phyloP scores from a whole-genome alignment of 2,329 filamentous ascomycete species.

The Aureobasidium sp. region DNA sequence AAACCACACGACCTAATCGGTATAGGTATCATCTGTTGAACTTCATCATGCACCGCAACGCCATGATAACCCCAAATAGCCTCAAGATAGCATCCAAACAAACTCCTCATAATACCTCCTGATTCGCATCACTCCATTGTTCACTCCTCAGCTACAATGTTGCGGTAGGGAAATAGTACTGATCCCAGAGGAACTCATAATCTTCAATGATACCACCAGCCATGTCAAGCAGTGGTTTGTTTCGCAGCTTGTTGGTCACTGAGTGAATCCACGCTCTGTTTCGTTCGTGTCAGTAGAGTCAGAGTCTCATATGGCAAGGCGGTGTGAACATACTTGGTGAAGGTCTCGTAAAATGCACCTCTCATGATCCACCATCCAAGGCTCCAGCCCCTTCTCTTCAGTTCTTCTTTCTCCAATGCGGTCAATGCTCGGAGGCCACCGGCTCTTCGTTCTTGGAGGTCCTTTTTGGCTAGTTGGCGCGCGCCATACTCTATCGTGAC shows the following conservation, averaged over 20 bases:
- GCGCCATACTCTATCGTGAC: slow-evolving; percentile 79
- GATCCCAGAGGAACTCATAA: slow-evolving; percentile 96
- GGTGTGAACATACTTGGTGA: slow-evolving; percentile 55
- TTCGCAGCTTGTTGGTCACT: slow-evolving; percentile 60
- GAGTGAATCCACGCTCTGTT: slow-evolving; percentile 54
- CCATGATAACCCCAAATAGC: slow-evolving; percentile 1
- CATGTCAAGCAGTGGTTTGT: slow-evolving; percentile 69
- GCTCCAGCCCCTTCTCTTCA: slow-evolving; percentile 78
- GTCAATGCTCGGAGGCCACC: slow-evolving; percentile 70
- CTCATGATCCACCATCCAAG: slow-evolving; percentile 96
- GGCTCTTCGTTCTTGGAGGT: slow-evolving; percentile 54
- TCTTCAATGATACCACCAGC: slow-evolving; percentile 83
- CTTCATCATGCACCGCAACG: neutral
- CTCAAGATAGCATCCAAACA: neutral
- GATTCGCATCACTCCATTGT: neutral
- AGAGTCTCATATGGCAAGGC: neutral
- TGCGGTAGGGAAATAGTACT: slow-evolving; percentile 79
- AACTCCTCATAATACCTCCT: neutral
- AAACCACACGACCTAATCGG: slow-evolving; percentile 4
- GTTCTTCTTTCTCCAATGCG: slow-evolving; percentile 79
- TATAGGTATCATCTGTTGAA: neutral
- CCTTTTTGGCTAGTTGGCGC: slow-evolving; percentile 68
- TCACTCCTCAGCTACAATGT: slow-evolving; percentile 37
- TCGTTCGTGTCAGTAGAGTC: slow-evolving; percentile 21
- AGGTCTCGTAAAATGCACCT: slow-evolving; percentile 91